Evolutionary conservation across 164 flowering plant species (phyloP), one percentile per base, ranked within the genome.

Genomic region (Tinospora cordifolia): DNA sequence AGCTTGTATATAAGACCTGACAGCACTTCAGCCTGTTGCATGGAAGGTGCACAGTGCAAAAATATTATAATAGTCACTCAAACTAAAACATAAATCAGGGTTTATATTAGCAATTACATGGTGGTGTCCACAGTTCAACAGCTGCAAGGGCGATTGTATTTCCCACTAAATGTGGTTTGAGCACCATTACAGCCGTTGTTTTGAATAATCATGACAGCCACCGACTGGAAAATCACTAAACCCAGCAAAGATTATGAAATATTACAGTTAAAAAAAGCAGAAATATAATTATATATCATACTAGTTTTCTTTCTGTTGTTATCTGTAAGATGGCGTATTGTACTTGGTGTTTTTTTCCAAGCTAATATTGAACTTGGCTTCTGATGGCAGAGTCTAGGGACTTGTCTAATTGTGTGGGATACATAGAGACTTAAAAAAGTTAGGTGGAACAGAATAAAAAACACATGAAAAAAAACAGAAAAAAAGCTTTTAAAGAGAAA

Each of bases 11-110:
- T 41, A 30, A 92, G 86, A 38, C 84, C 94, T 24, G 97, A 71
- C 64, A 89, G 86, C 75, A 93, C 98, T 75, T 93, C 98, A 63
- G 91, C 98, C 97, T 93, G 85, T 65, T 71, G 62, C 26, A 7
- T 63, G 17, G 27, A 65, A 19, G 25, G 13, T 51, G 39, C 13
- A 51, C 58, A 49, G 57, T 49, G 57, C 17, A 49, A 19, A 49
- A 14, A 1, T 49, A 19, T 49, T n/a, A 49, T 49, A 49, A 14
- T 6, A 49, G 21, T 26, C 25, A 54, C 24, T 2, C 21, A 15
- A 57, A 49, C 47, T 58, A 58, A 21, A 69, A 7, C 63, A 27
- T 22, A 60, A 58, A 62, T 22, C 13, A 25, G 17, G 17, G n/a
- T 54, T 54, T 14, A 10, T 24, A 40, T 19, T 40, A n/a, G 24